These are phyloP conservation scores for Macrolepiota fuliginosa DNA, from an alignment of 768 basidiomycete species.

Conservation along the genomic window DNA sequence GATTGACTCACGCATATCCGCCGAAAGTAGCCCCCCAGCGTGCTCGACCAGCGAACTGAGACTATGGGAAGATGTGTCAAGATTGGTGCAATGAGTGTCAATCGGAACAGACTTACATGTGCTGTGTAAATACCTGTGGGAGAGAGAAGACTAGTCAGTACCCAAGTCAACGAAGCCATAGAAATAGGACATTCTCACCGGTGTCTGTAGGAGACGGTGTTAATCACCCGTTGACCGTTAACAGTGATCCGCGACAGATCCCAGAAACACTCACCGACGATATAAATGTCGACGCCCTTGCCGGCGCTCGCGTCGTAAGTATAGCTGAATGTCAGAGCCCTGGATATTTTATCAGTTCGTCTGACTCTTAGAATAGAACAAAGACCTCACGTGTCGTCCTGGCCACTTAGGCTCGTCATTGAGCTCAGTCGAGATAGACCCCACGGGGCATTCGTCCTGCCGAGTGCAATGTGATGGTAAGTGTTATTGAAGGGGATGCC, in stretches of 20 bases:
- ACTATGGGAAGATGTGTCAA: neutral
- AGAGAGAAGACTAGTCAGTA: neutral
- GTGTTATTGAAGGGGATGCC: neutral
- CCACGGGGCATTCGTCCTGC: slow-evolving; percentile 25
- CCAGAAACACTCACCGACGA: slow-evolving; percentile 26
- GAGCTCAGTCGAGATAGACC: neutral
- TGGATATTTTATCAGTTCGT: neutral
- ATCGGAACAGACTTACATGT: slow-evolving; percentile 16
- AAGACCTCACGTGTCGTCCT: neutral
- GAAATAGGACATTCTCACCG: slow-evolving; percentile 16
- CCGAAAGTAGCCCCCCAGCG: slow-evolving; percentile 34
- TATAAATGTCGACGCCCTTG: slow-evolving; percentile 35
- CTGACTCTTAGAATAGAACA: neutral
- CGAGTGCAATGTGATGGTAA: neutral
- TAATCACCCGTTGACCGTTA: neutral
- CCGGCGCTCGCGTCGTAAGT: slow-evolving; percentile 27
- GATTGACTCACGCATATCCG: slow-evolving; percentile 15
- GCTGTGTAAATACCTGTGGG: slow-evolving; percentile 20
- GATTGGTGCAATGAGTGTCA: neutral
- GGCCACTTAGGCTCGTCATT: neutral
- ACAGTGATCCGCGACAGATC: neutral
- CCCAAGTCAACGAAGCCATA: neutral
- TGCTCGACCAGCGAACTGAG: slow-evolving; percentile 37
- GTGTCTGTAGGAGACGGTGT: slow-evolving; percentile 17
- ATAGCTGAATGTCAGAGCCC: slow-evolving; percentile 19